Base-by-base conservation (phyloP, 257 asterid species). In the Nicotiana noctiflora region DNA sequence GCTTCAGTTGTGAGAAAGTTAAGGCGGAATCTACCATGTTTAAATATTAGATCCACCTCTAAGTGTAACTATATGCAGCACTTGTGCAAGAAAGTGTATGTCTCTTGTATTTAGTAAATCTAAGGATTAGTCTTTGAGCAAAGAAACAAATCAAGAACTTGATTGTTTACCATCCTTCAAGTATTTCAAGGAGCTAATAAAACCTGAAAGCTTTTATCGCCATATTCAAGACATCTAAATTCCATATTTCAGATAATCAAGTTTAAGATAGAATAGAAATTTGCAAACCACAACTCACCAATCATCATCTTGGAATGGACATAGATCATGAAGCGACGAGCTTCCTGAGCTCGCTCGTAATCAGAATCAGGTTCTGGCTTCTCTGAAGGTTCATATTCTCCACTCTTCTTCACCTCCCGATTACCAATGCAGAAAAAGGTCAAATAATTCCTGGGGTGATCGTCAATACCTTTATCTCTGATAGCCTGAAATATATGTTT, bases 281-380 rank as follows among this genome's bases (percentile, higher is more conserved):
- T 55, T 37, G 23, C 56, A 11, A 77, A 70, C 32, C 46, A 31
- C 2, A 59, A 14, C 82, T 83, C 78, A 94, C 98, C 95, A 8
- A 94, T 94, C 97, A 92, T 92, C 98, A 94, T 89, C 84, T 94
- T 94, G 81, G 98, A 63, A 79, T 94, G 98, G n/a, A 93, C 98
- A 21, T 94, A 94, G 75, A 94, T 94, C 97, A 94, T 94, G 83
- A 94, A 93, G 4, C 98, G 97, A 6, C 97, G 90, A 64, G 97
- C 93, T 64, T 90, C 84, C 88, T 92, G 98, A 84, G 97, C 98
- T 82, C 82, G 85, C 2, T 37, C 13, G 34, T 94, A 91, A 83
- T 90, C 93, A 0, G 97, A 83, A 81, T 89, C 97, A 3, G 93
- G 87, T 55, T 94, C 96, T 0, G 98, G 98, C 70, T 86, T 72